phyloP scores from a whole-genome alignment of 257 asterid species.

The Dorcoceras hygrometricum region DNA sequence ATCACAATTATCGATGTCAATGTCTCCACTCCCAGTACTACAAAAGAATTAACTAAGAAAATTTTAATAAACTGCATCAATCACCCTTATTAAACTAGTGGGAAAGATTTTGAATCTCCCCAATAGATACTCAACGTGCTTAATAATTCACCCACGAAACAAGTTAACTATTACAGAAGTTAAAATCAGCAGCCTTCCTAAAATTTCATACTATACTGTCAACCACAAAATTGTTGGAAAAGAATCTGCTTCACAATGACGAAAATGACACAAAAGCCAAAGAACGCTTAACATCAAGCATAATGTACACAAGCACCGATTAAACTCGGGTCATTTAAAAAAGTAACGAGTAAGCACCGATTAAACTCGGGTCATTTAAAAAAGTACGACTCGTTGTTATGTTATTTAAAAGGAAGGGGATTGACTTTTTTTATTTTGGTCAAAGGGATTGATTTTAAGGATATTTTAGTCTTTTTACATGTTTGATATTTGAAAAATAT shows the following conservation, averaged over 20 bases:
- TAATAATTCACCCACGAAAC: slow-evolving; percentile 9
- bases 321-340: too few relatives aligned
- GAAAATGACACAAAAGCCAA: not conserved
- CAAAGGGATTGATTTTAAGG: too few relatives aligned
- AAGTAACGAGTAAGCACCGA: too few relatives aligned
- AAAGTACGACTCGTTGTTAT: too few relatives aligned
- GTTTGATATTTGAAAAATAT: too few relatives aligned
- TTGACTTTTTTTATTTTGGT: too few relatives aligned
- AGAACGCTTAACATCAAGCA: not conserved
- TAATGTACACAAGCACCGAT: not conserved
- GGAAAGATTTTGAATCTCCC: not conserved
- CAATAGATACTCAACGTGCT: not conserved
- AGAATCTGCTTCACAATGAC: slow-evolving; percentile 18
- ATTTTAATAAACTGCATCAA: slow-evolving; percentile 7
- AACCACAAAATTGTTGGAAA: slow-evolving; percentile 16
- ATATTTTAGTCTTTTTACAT: too few relatives aligned
- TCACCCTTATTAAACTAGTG: not conserved
- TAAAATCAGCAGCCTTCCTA: not conserved
- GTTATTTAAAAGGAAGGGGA: too few relatives aligned
- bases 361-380: too few relatives aligned
- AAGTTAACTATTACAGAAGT: not conserved
- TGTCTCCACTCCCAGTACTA: slow-evolving; percentile 97
- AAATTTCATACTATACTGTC: not conserved
- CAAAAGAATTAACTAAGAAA: slow-evolving; percentile 24
- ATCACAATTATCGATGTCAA: slow-evolving; percentile 85